A percentile compares a stretch with the other conserved stretches of the same genome.
Conservation (phyloP, 2,329 filamentous ascomycete genomes). For the Didymellaceae sp. region DNA sequence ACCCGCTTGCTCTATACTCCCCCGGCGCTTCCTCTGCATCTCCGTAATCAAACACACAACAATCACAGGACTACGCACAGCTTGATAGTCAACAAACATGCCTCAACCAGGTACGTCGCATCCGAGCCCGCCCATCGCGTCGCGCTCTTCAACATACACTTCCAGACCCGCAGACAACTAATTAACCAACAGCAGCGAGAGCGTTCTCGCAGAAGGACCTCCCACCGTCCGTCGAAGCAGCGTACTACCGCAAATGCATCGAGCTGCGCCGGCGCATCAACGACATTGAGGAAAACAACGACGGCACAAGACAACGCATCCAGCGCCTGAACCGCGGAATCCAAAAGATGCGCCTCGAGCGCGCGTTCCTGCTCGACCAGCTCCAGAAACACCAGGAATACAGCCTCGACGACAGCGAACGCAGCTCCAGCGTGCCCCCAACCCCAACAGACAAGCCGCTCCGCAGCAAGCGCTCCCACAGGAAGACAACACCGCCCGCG, state of each 20-base stretch:
- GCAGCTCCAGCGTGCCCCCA: constrained; percentile 78
- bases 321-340: constrained; percentile 81
- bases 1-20: neutral
- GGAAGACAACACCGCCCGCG: constrained; percentile 44
- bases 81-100: constrained; percentile 17
- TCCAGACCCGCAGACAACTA: neutral
- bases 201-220: constrained; percentile 53
- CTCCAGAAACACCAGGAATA: constrained; percentile 56
- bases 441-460: constrained; percentile 81
- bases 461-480: constrained; percentile 73
- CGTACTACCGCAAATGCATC: constrained; percentile 96
- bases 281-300: constrained; percentile 91
- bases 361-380: constrained; percentile 65
- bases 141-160: constrained; percentile 5
- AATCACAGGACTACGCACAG: neutral
- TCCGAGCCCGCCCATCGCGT: constrained; percentile 7
- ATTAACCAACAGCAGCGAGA: constrained; percentile 23
- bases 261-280: constrained; percentile 89
- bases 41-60: neutral
- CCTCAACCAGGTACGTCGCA: constrained; percentile 29
- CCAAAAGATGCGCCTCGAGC: constrained; percentile 88
- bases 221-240: constrained; percentile 91
- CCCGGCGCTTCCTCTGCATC: neutral
- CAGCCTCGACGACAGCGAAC: constrained; percentile 69
- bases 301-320: constrained; percentile 79